Percentiles rank a stretch among this genome's conserved stretches.
phyloP scores from a whole-genome alignment of 805 yeast species.

The Zygosaccharomyces rouxii region DNA sequence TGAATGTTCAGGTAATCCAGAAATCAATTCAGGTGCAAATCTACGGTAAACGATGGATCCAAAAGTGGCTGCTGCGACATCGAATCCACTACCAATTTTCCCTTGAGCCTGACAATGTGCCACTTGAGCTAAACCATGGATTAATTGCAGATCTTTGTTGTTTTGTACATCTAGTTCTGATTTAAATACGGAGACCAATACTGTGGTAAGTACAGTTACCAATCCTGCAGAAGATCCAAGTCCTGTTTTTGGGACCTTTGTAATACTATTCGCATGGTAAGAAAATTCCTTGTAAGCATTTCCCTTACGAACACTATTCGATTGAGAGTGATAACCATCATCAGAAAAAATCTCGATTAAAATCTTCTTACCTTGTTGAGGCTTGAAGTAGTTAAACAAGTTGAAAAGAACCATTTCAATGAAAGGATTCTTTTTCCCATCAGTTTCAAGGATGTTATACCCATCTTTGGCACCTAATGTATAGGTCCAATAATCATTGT shows the following conservation, averaged over 20 bases:
- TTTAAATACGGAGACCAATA: constrained; percentile 50
- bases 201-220: constrained; percentile 73
- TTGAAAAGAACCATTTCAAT: constrained; percentile 57
- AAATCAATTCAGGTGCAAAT: constrained; percentile 56
- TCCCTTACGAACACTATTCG: constrained; percentile 36
- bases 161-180: constrained; percentile 34
- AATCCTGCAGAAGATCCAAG: constrained; percentile 95
- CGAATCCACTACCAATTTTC: constrained; percentile 95
- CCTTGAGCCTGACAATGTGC: constrained; percentile 94
- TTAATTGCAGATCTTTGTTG: constrained; percentile 27
- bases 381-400: constrained; percentile 49
- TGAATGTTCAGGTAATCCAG: constrained; percentile 33
- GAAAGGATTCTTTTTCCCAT: constrained; percentile 60
- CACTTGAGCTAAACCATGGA: constrained; percentile 83
- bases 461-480: constrained; percentile 24
- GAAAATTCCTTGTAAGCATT: constrained; percentile 46
- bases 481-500: constrained; percentile 65
- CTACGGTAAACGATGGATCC: constrained; percentile 83
- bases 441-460: constrained; percentile 28
- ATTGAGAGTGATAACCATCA: constrained; percentile 82
- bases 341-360: constrained; percentile 72
- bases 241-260: constrained; percentile 86
- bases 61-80: constrained; percentile 90
- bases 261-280: constrained; percentile 56
- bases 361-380: constrained; percentile 31